A percentile compares a stretch with the other conserved stretches of the same genome.
These are phyloP conservation scores for Stylosanthes scabra DNA, from an alignment of 331 rosid genomes.

Conservation along the genomic window DNA sequence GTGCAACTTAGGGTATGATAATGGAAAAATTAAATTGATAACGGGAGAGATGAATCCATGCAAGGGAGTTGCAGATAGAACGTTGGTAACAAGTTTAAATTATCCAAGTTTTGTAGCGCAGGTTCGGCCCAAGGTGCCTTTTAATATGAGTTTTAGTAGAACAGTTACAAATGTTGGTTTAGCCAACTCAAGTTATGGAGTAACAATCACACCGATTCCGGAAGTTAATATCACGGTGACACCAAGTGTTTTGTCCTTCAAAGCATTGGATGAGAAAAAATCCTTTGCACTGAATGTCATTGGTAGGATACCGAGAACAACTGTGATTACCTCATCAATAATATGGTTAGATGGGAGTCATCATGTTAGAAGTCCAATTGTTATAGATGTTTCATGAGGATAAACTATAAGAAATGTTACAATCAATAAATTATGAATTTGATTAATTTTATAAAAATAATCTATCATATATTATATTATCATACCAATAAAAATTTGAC, in stretches of 20 bases:
- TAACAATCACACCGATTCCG: not conserved
- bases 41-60: conserved; percentile 41
- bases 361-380: conserved; percentile 31
- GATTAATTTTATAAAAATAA: too few species aligned
- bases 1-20: conserved; percentile 34
- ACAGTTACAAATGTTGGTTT: conserved; percentile 57
- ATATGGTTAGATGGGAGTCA: conserved; percentile 40
- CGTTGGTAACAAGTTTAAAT: conserved; percentile 38
- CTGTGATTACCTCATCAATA: not conserved
- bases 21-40: not conserved
- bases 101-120: conserved; percentile 40
- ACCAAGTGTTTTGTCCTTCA: conserved; percentile 31
- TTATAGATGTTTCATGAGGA: not conserved
- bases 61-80: not conserved
- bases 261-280: conserved; percentile 28
- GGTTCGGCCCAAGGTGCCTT: conserved; percentile 19
- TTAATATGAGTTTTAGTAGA: conserved; percentile 36
- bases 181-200: conserved; percentile 45
- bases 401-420: too few species aligned
- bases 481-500: too few species aligned
- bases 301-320: not conserved
- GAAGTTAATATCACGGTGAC: conserved; percentile 7
- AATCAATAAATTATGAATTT: too few species aligned
- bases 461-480: too few species aligned
- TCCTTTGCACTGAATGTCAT: conserved; percentile 30